These are phyloP conservation scores for Candida railenensis DNA, from an alignment of 805 yeast genomes.

Conservation along the genomic window DNA sequence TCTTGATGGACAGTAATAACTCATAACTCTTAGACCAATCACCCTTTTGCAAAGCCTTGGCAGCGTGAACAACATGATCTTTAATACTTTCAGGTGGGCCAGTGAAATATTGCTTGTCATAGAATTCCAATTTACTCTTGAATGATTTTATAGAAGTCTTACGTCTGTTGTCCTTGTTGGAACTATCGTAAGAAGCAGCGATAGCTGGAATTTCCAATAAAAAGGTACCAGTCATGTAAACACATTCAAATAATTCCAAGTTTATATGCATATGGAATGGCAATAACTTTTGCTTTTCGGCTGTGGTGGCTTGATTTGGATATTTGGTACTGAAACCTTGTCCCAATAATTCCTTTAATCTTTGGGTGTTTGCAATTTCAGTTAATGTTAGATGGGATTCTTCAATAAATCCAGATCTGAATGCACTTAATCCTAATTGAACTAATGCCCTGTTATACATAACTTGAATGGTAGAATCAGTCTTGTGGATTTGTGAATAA, in stretches of 20 bases:
- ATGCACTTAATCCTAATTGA: constrained; percentile 94
- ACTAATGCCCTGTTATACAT: constrained; percentile 93
- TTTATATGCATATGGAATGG: constrained; percentile 99
- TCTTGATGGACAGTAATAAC: constrained; percentile 71
- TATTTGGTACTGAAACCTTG: constrained; percentile 79
- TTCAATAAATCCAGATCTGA: constrained; percentile 80
- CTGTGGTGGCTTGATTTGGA: constrained; percentile 51
- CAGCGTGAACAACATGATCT: constrained; percentile 90
- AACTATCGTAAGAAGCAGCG: constrained; percentile 66
- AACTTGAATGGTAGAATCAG: constrained; percentile 86
- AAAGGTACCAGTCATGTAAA: constrained; percentile 84
- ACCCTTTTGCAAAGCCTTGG: constrained; percentile 82
- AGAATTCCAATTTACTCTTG: constrained; percentile 86
- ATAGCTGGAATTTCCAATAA: constrained; percentile 89
- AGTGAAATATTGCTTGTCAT: constrained; percentile 90
- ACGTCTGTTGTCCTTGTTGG: constrained; percentile 56
- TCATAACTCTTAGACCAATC: constrained; percentile 82
- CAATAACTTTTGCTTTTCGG: constrained; percentile 76
- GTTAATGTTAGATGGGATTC: constrained; percentile 85
- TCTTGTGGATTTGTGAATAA: constrained; percentile 76
- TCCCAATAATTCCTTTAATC: constrained; percentile 89
- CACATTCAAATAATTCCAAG: constrained; percentile 90
- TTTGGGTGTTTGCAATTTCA: constrained; percentile 82
- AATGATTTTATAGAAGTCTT: constrained; percentile 72
- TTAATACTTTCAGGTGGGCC: constrained; percentile 98